Evolutionary conservation across 768 basidiomycete genomes (phyloP), one percentile per base, ranked within the genome.

Genomic region (Pulveroboletus sp.): DNA sequence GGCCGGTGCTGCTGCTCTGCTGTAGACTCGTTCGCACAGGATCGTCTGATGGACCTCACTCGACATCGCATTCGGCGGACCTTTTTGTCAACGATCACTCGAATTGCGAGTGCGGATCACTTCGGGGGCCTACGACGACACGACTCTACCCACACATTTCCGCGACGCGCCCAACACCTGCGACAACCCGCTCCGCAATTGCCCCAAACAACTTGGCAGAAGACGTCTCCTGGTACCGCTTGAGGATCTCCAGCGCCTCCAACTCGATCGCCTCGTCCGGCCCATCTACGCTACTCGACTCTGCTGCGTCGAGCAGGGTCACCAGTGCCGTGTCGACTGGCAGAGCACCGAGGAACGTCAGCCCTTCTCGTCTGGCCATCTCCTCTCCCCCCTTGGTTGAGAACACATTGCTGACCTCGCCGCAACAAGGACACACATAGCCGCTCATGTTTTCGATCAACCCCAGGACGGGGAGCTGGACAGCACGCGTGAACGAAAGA

Each of bases 391-490:
- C 96, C 14, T 93, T 93, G 5, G 83, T 86, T 8, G 93, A 96
- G 68, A 98, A 99, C 47, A 96, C 81, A 66, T 95, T 91, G 73
- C 84, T 91, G 58, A 97, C 75, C 68, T 97, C 94, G 14, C 91
- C 91, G 65, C 96, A 98, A 65, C 94, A 96, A 39, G 96, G 96
- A 63, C 95, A 98, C 17, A 87, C 89, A 70, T 96, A 98, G 43
- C 96, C 96, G 56, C 91, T 89, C 96, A 98, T 98, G 71, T 98
- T 99, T 66, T 98, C 96, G 59, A 99, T 84, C 43, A 99, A 68
- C 8, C 96, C 96, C 49, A 95, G 72, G 32, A 99, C 84, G 13
- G 87, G 93, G 11, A 98, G 74, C 44, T 81, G 79, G 57, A 93
- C 88, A 8, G 90, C 81, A 15, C 87, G 87, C 13, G 94, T 90